Evolutionary conservation across 352 stramenopile genomes (phyloP), one percentile per base, ranked within the genome.

Genomic region (Phytophthora uliginosa): DNA sequence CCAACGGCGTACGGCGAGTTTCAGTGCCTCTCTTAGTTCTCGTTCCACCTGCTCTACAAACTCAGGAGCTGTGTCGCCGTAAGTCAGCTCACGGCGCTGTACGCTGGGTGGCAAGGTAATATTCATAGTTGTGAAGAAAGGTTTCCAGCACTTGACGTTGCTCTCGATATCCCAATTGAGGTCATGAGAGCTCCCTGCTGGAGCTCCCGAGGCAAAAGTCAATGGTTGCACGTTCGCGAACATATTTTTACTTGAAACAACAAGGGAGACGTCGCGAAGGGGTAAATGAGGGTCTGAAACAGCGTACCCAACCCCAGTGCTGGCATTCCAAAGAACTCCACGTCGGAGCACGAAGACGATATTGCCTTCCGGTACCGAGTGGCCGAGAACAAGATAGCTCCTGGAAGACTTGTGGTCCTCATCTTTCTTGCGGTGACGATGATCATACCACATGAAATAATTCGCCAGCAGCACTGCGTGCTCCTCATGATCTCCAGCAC

Each of bases 401-500:
- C 76, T 73, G 13, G 48, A 31, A 15, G 12, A 10, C 22, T 69
- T 60, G 7, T 58, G 50, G 6, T 60, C 31, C 56, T 73, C 77
- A 17, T 62, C 33, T 12, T 81, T 69, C 26, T 78, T 72, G 26
- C 78, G 82, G 17, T 64, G 42, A 26, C 59, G 69, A 28, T 63
- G 72, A 47, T 97, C 88, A n/a, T 98, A 78, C 80, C 93, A 97
- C 31, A 88, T 74, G 56, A 98, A 92, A 45, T 88, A 98, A 55
- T 98, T 98, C 53, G 89, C 92, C 22, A 99, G 76, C 56, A 99
- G 68, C 59, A 98, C 81, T 2, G 95, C 94, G 69, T 98, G 96
- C 61, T 99, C 97, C 58, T 98, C 86, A 55, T 84, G 82, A 67
- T 98, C 93, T 13, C 93, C 95, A 7, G 89, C 90, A 17, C 94